Conservation (phyloP, 2,329 filamentous ascomycete species). For the Pestalotiopsis sp. region DNA sequence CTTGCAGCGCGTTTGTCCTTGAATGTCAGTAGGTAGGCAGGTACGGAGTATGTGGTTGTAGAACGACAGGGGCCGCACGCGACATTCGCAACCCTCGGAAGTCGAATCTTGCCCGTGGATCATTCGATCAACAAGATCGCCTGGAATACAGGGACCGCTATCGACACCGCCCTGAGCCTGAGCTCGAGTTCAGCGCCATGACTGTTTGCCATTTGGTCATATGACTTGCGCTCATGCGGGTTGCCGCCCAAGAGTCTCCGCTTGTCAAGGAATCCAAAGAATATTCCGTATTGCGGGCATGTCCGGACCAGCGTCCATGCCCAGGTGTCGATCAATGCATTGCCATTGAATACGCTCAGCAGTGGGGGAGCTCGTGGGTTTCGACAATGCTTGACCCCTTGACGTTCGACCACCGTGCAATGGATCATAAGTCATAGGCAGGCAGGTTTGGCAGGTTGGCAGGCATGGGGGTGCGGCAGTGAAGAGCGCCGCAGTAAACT, state of each 20-base stretch:
- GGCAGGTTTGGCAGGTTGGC: not conserved
- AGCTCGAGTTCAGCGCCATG: not conserved
- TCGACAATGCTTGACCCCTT: not conserved
- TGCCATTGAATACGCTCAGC: not conserved
- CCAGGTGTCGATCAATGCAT: conserved; percentile 5
- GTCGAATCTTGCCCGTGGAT: not conserved
- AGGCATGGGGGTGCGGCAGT: not conserved
- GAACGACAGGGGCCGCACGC: not conserved
- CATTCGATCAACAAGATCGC: not conserved
- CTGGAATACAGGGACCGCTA: not conserved
- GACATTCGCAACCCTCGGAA: not conserved
- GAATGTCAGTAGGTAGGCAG: not conserved
- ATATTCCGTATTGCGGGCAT: not conserved
- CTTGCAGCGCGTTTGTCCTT: not conserved
- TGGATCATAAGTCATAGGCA: not conserved
- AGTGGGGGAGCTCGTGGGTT: not conserved
- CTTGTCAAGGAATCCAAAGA: conserved; percentile 4
- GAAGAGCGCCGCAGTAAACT: not conserved
- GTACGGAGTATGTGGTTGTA: not conserved
- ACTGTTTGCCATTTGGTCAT: not conserved
- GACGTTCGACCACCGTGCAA: not conserved
- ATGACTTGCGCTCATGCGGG: conserved; percentile 12
- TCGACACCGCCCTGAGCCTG: not conserved
- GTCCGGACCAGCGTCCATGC: conserved; percentile 1
- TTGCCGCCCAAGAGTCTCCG: conserved; percentile 1